phyloP scores from a whole-genome alignment of 768 basidiomycete species.

The Boletus barrowsii region DNA sequence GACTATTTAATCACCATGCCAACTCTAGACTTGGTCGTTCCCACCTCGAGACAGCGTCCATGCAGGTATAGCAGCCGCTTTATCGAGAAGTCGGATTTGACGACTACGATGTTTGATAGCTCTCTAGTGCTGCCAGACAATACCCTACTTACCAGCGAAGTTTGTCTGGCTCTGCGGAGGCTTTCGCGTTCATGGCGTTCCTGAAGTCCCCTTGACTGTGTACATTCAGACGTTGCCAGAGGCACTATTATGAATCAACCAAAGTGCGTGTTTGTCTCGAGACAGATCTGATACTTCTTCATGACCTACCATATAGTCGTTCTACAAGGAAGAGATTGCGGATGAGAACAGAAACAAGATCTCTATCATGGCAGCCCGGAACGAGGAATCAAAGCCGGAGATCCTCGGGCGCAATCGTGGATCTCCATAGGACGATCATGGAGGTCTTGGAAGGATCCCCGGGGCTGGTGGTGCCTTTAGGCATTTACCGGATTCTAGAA shows the following conservation, averaged over 20 bases:
- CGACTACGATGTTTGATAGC: background rate
- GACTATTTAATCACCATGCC: background rate
- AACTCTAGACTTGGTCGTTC: background rate
- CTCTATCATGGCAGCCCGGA: slow-evolving; percentile 24
- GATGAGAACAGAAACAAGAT: slow-evolving; percentile 32
- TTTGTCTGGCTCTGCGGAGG: background rate
- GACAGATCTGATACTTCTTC: background rate
- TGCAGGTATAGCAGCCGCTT: background rate
- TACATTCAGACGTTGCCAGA: background rate
- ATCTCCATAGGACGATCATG: slow-evolving; percentile 18
- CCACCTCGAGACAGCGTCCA: background rate
- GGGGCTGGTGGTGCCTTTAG: slow-evolving; percentile 1
- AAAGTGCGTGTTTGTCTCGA: slow-evolving; percentile 29
- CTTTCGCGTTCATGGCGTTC: background rate
- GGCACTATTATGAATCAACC: slow-evolving; percentile 12
- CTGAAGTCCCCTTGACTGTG: background rate
- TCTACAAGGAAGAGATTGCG: background rate
- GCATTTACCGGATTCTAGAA: slow-evolving; percentile 8
- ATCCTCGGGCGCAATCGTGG: slow-evolving; percentile 17
- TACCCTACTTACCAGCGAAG: background rate
- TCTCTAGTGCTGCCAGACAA: background rate
- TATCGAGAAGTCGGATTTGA: too few relatives aligned
- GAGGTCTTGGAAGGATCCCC: slow-evolving; percentile 15
- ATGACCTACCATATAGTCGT: slow-evolving; percentile 7
- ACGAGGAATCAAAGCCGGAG: slow-evolving; percentile 20